Evolutionary conservation across 139 green algal species (phyloP).

Genomic region (Chlorella sp.): DNA sequence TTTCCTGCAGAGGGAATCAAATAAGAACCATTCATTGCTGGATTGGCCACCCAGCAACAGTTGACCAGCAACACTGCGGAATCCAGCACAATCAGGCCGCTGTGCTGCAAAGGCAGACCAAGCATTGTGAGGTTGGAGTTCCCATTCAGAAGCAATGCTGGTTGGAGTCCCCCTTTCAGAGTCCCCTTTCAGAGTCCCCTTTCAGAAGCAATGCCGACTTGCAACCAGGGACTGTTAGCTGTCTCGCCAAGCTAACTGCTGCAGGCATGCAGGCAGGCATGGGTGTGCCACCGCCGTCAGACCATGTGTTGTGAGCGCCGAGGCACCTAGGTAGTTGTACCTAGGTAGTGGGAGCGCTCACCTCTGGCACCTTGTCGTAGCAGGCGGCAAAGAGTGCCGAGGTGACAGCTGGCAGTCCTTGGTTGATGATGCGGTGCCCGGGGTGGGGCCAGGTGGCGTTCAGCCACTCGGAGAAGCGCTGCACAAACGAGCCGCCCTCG

Average conservation of each 20-base stretch:
- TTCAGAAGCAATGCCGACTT: too few relatives aligned
- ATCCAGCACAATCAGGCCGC: neutral
- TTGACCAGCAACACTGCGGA: neutral
- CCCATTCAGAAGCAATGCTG: too few relatives aligned
- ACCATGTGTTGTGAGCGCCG: too few relatives aligned
- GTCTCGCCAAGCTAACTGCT: too few relatives aligned
- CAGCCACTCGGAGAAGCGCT: conserved; percentile 17
- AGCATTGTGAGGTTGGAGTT: too few relatives aligned
- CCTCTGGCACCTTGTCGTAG: conserved; percentile 29
- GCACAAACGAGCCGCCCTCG: conserved; percentile 13
- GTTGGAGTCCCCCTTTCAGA: too few relatives aligned
- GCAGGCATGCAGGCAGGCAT: too few relatives aligned
- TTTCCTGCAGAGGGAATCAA: neutral
- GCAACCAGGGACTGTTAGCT: too few relatives aligned
- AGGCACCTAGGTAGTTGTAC: too few relatives aligned
- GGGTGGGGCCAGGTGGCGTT: conserved; percentile 35
- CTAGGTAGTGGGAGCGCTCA: neutral
- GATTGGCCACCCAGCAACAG: neutral
- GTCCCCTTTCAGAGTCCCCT: too few relatives aligned
- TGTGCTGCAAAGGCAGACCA: neutral
- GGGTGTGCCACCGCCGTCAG: too few relatives aligned
- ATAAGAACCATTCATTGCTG: too few relatives aligned
- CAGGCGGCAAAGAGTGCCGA: conserved; percentile 36
- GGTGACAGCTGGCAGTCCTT: conserved; percentile 15
- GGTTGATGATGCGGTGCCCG: conserved; percentile 23